Evolutionary conservation across 805 yeast genomes (phyloP), one percentile per base, ranked within the genome.

Genomic region (Middelhovenomyces tepae): DNA sequence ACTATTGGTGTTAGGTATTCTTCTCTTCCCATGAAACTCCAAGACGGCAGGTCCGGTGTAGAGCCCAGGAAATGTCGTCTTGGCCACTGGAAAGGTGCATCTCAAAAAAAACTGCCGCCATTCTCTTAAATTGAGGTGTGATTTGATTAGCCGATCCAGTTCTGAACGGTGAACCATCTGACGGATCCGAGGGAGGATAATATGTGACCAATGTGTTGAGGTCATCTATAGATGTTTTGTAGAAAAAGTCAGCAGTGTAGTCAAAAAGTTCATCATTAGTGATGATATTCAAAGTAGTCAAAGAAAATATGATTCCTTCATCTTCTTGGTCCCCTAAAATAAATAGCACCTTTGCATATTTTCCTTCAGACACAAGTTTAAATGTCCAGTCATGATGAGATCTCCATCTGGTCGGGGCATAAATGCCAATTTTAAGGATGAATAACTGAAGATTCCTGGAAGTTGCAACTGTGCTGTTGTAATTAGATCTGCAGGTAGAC

Each of bases 261-360:
- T 22, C 31, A 24, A 24, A 24, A 10, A 35, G 15, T 11, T 14
- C 11, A 13, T 31, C 22, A 8, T 29, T 27, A 10, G 34, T 29
- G n/a, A 42, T 30, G 6, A 35, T 14, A 31, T 43, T 41, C 19
- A 16, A 19, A 11, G 23, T 6, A 5, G 32, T n/a, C 8, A 31
- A 20, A 4, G 35, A 22, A 28, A 43, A 41, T 1, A 32, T n/a
- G 4, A 45, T 37, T 7, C 46, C 46, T 20, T 43, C 46, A 27
- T 43, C 44, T 27, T 34, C 28, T 13, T 37, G 37, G 20, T 35
- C 32, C 3, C 46, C 45, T 19, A 28, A 16, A 8, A 43, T 34
- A 15, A 25, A 24, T 3, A 45, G 46, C 3, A 43, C 38, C 10
- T 27, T 25, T 22, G 43, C 28, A 22, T 26, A 38, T 17, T 34